Base-by-base conservation (phyloP, 2,329 filamentous ascomycete genomes). In the Cladosporium velox region DNA sequence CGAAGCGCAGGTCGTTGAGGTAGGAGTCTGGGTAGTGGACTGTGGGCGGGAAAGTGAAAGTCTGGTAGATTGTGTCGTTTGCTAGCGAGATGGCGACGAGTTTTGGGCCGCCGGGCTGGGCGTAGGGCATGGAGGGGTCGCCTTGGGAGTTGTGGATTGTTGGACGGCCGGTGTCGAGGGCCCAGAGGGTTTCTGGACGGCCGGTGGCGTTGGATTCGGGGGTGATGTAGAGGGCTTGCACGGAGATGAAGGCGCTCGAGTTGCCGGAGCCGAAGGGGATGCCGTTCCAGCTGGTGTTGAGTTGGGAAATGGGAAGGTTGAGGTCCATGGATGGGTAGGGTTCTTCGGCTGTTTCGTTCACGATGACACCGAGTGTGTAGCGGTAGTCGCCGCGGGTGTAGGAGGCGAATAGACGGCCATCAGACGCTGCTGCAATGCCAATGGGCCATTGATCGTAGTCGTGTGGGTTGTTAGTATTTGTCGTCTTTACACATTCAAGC, bases 321-420 rank as follows among this genome's bases (percentile, higher is more conserved):
- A 79, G 70, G 8, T 69, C 77, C 1, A 75, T 68, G 38, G 72
- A 79, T 3, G 83, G 83, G 65, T 84, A 85, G 1, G 83, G 75
- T 15, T 67, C 69, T 72, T 84, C 82, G 3, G 80, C 79, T 1
- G 81, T 84, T 66, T 79, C 73, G 70, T 84, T 84, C 26, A 80
- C 73, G 12, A 82, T 77, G 57, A 82, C 81, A 6, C 81, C 82
- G 3, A 84, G 75, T 0, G 81, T 85, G 70, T 82, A 84, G 10
- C 73, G 69, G 68, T 83, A 82, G 30, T 73, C 72, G 14, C 81
- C 82, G 8, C 82, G 78, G 3, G 81, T 83, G 70, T 82, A 83
- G 54, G 77, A 80, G 18, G 79, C 75, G 67, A 83, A 83, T 44
- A 82, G 73, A 11, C 80, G 74, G n/a, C 79, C 79, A 30, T 73